Conservation (phyloP, 31 red algal species). For the Porphyra umbilicalis region DNA sequence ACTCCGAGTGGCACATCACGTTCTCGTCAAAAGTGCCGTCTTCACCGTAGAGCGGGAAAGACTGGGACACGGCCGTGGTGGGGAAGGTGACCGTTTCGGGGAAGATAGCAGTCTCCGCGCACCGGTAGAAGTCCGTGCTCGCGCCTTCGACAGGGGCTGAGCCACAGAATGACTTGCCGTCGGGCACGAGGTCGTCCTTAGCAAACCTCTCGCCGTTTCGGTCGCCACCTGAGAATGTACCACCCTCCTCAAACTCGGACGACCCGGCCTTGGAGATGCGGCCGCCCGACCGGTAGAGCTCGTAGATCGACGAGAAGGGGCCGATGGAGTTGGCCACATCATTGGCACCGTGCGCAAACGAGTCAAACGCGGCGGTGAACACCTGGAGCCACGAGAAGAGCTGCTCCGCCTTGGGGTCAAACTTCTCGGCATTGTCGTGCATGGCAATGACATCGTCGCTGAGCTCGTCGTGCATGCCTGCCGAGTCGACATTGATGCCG, state of each 20-base stretch:
- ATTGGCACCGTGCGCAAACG: slow-evolving; percentile 85
- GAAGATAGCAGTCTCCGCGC: slow-evolving; percentile 8
- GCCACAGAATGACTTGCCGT: slow-evolving; percentile 53
- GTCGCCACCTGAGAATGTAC: slow-evolving; percentile 8
- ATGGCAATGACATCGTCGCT: slow-evolving; percentile 47
- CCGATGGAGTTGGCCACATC: slow-evolving; percentile 83
- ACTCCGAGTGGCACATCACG: slow-evolving; percentile 35
- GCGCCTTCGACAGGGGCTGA: background rate
- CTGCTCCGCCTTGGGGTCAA: slow-evolving; percentile 61
- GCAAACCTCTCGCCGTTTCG: slow-evolving; percentile 4
- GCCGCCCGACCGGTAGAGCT: slow-evolving; percentile 37
- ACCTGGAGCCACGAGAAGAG: slow-evolving; percentile 77
- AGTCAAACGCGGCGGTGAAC: slow-evolving; percentile 71
- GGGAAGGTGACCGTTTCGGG: slow-evolving; percentile 8
- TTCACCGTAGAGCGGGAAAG: slow-evolving; percentile 25
- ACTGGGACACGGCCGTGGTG: background rate
- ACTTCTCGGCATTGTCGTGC: slow-evolving; percentile 67
- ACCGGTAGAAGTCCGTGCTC: slow-evolving; percentile 20
- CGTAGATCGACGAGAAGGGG: slow-evolving; percentile 36
- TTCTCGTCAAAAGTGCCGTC: slow-evolving; percentile 13
- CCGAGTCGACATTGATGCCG: slow-evolving; percentile 41
- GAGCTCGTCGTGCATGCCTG: slow-evolving; percentile 22
- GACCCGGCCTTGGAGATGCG: slow-evolving; percentile 7
- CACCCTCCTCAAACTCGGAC: slow-evolving; percentile 35
- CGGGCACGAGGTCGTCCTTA: slow-evolving; percentile 26